Conservation (phyloP, 2,329 filamentous ascomycete species). For the Emmonsiellopsis sp. region DNA sequence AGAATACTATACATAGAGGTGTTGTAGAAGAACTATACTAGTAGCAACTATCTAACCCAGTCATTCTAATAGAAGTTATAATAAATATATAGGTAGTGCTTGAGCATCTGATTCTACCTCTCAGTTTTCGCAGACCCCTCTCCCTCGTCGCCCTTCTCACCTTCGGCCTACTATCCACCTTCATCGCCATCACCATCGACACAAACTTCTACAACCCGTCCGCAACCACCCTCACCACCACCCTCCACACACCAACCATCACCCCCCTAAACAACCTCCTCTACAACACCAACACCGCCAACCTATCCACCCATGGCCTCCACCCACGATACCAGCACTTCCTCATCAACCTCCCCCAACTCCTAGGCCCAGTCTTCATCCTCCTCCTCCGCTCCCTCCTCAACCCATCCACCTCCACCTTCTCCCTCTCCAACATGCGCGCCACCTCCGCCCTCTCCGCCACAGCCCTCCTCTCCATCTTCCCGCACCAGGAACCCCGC, state of each 20-base stretch:
- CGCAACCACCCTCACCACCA: slow-evolving; percentile 25
- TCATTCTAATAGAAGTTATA: too few species aligned
- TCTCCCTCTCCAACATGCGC: slow-evolving; percentile 29
- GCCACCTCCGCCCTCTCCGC: slow-evolving; percentile 35
- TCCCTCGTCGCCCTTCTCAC: slow-evolving; percentile 54
- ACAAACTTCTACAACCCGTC: slow-evolving; percentile 64
- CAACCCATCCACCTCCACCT: slow-evolving; percentile 20
- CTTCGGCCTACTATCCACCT: slow-evolving; percentile 57
- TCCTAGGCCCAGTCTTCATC: slow-evolving; percentile 60
- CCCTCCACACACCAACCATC: slow-evolving; percentile 52
- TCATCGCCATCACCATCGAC: slow-evolving; percentile 69
- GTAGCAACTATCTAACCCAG: too few species aligned
- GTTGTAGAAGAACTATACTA: too few species aligned
- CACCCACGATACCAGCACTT: slow-evolving; percentile 73
- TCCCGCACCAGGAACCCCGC: slow-evolving; percentile 44
- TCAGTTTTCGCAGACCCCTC: slow-evolving; percentile 44
- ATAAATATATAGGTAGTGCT: too few species aligned
- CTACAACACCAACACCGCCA: slow-evolving; percentile 62
- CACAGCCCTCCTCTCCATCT: slow-evolving; percentile 33
- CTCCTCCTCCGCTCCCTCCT: slow-evolving; percentile 41
- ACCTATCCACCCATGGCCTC: slow-evolving; percentile 65
- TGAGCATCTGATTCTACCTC: too few species aligned
- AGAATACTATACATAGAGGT: too few species aligned
- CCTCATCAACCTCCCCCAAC: slow-evolving; percentile 59
- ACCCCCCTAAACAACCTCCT: slow-evolving; percentile 68